phyloP scores from a whole-genome alignment of 169 alveolate genomes.

The Ichthyophthirius multifiliis region DNA sequence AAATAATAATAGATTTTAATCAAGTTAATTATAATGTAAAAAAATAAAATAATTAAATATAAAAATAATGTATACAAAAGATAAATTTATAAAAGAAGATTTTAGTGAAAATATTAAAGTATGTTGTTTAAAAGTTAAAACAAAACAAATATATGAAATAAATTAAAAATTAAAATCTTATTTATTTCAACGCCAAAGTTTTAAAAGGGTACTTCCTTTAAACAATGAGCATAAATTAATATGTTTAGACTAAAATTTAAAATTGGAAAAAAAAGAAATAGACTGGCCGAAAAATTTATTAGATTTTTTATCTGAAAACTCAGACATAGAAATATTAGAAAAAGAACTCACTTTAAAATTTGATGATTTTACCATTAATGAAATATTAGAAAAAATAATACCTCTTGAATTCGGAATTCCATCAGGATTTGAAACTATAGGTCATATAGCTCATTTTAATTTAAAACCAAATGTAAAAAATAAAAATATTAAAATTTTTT shows the following conservation, averaged over 20 bases:
- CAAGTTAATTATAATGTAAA: no score
- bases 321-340: background rate
- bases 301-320: background rate
- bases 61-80: no score
- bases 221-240: background rate
- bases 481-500: background rate
- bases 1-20: no score
- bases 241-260: background rate
- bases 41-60: no score
- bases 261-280: background rate
- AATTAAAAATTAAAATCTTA: background rate
- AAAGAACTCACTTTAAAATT: conserved; percentile 6
- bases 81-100: conserved; percentile 4
- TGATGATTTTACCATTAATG: conserved; percentile 13
- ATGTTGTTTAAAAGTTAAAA: background rate
- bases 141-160: background rate
- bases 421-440: conserved; percentile 74
- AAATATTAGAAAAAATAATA: conserved; percentile 20
- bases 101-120: background rate
- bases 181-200: background rate
- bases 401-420: conserved; percentile 63
- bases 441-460: conserved; percentile 81
- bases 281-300: background rate
- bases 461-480: conserved; percentile 30
- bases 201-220: background rate